These are phyloP conservation scores for Salvia hispanica DNA, from an alignment of 257 asterid genomes.

Conservation along the genomic window DNA sequence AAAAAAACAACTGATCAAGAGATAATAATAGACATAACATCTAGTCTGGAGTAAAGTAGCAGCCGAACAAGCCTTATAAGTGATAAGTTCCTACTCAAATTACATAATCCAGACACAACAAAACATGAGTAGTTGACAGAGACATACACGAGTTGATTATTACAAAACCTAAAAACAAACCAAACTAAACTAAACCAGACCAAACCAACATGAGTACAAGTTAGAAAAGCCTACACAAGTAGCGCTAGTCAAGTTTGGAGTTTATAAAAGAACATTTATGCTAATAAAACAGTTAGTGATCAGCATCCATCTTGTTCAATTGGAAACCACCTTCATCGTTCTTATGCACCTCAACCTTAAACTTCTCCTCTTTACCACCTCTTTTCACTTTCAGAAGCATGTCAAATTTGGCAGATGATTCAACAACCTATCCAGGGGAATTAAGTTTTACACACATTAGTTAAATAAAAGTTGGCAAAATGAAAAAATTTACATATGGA, in stretches of 20 bases:
- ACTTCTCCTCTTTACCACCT: conserved; percentile 78
- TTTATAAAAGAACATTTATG: not conserved
- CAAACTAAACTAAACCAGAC: no score
- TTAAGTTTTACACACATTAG: no score
- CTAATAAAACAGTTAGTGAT: conserved; percentile 26
- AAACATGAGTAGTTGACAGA: not conserved
- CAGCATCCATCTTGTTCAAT: conserved; percentile 60
- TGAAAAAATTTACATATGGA: no score
- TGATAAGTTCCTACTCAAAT: not conserved
- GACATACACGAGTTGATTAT: not conserved
- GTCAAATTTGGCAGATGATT: conserved; percentile 64
- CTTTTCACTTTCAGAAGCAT: conserved; percentile 79
- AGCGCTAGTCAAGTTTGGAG: no score
- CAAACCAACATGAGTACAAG: not conserved
- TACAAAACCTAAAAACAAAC: no score
- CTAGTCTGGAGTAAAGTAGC: no score
- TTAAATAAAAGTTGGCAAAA: no score
- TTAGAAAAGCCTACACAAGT: no score
- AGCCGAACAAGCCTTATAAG: no score
- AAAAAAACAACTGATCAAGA: no score
- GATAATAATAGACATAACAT: no score
- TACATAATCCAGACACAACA: not conserved
- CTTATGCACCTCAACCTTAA: conserved; percentile 83
- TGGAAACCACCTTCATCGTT: conserved; percentile 63
- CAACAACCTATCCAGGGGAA: conserved; percentile 48